Base-by-base conservation (phyloP, 2,329 filamentous ascomycete species). In the Penicillium sp. region DNA sequence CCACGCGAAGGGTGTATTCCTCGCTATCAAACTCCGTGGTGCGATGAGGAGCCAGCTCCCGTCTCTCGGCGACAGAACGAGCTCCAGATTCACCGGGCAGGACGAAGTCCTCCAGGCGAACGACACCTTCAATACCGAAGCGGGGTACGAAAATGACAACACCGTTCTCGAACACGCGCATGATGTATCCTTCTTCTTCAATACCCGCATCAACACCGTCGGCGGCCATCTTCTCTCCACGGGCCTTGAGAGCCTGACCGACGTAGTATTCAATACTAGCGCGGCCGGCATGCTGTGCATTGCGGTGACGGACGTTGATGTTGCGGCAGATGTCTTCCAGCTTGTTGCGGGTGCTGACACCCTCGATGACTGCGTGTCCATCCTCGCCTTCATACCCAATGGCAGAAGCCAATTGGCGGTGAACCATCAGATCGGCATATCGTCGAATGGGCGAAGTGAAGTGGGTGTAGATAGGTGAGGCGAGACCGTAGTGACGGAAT, bases 231-330 rank as follows among this genome's bases (percentile, higher is more conserved):
- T 77, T 78, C 65, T 79, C 77, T 17, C 85, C 81, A 54, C 84
- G 81, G 10, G 84, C 91, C 78, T 94, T 94, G 56, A 99, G 87
- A 13, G 93, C 92, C 78, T 99, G 94, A 0, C 94, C 94, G 49
- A 99, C 94, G 73, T 97, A 99, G 79, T 97, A 99, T 68, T 96
- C 93, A 62, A 99, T 93, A 67, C 89, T 94, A 27, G 94, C 93
- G 59, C 94, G 87, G 37, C 93, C 93, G 3, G 94, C 94, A 77
- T 96, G 89, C 77, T 99, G 94, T 33, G 94, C 94, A 75, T 99
- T 99, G 71, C 94, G 91, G 76, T 99, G 94, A 8, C 94, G 88
- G 57, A 94, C 88, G 75, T 99, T 99, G 84, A 99, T 97, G 79
- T 99, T 99, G 76, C 92, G 93, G 84, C 94, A 97, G 25, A 99